phyloP scores from a whole-genome alignment of 352 stramenopile species.

The Aphanomyces astaci region DNA sequence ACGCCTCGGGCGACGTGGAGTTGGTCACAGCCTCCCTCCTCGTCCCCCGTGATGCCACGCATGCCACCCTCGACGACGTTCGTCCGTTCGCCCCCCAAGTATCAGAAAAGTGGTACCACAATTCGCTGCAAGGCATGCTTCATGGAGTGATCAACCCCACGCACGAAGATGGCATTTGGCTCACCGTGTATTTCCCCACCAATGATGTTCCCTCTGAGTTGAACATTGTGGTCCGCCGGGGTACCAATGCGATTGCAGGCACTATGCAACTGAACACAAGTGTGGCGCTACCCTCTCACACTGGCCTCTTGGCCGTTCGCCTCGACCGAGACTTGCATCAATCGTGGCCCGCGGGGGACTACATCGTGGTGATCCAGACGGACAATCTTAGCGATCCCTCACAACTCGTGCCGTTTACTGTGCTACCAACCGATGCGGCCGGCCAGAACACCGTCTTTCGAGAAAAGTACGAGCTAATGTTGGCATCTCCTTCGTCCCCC shows the following conservation, averaged over 20 bases:
- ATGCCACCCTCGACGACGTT: not conserved
- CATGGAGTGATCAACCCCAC: not conserved
- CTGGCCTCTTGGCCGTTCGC: not conserved
- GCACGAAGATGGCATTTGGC: slow-evolving; percentile 5
- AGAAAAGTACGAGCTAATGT: not conserved
- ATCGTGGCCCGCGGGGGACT: not conserved
- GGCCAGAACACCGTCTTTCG: not conserved
- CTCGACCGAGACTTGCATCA: not conserved
- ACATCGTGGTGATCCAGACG: not conserved
- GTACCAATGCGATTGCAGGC: not conserved
- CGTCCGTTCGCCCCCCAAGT: not conserved
- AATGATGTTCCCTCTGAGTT: not conserved
- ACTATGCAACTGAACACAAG: not conserved
- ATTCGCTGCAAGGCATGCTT: not conserved
- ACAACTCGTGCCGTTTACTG: not conserved
- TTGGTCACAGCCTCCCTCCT: not conserved
- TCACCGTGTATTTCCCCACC: not conserved
- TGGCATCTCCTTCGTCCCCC: not conserved
- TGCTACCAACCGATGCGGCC: not conserved
- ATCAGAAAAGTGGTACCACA: not conserved
- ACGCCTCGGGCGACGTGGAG: not conserved
- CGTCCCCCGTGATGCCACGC: not conserved
- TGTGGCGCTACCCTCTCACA: not conserved
- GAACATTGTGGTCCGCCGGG: not conserved
- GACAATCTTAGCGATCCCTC: not conserved